A percentile compares a stretch with the other conserved stretches of the same genome.
phyloP scores from a whole-genome alignment of 768 basidiomycete species.

The Sarcodon sp. region DNA sequence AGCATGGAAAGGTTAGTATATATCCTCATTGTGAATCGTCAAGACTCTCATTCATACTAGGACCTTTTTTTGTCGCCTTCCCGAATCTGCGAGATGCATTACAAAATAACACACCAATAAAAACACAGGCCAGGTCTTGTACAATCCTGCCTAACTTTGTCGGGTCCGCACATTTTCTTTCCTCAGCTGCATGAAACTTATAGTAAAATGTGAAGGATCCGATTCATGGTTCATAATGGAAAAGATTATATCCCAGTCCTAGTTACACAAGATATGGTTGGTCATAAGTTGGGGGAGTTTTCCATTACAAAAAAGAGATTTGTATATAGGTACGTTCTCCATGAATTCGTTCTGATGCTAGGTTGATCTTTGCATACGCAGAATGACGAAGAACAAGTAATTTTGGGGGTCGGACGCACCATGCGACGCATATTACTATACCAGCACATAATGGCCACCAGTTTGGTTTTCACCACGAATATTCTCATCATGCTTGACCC shows the following conservation, averaged over 20 bases:
- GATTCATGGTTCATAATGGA: slow-evolving; percentile 92
- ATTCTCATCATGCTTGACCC: too few species aligned
- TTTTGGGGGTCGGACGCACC: neutral
- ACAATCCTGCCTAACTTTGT: slow-evolving; percentile 95
- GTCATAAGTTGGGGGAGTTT: slow-evolving; percentile 96
- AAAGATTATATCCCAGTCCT: slow-evolving; percentile 77
- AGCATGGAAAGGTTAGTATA: slow-evolving; percentile 60
- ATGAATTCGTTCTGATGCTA: neutral
- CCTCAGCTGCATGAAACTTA: neutral
- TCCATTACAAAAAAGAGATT: slow-evolving; percentile 82
- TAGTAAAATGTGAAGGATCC: slow-evolving; percentile 34
- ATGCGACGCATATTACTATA: too few species aligned
- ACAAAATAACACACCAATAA: slow-evolving; percentile 72
- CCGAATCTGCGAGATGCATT: slow-evolving; percentile 76
- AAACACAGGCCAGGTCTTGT: slow-evolving; percentile 78
- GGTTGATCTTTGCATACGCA: slow-evolving; percentile 5
- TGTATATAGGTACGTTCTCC: slow-evolving; percentile 59
- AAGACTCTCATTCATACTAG: slow-evolving; percentile 24
- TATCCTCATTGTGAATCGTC: neutral
- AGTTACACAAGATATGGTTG: slow-evolving; percentile 96
- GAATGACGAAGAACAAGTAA: slow-evolving; percentile 31
- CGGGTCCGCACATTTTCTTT: slow-evolving; percentile 35
- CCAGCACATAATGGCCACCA: too few species aligned
- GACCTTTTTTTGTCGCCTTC: slow-evolving; percentile 91
- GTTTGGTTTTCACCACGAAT: too few species aligned